Conservation (phyloP, 805 yeast species). For the Brettanomyces bruxellensis region DNA sequence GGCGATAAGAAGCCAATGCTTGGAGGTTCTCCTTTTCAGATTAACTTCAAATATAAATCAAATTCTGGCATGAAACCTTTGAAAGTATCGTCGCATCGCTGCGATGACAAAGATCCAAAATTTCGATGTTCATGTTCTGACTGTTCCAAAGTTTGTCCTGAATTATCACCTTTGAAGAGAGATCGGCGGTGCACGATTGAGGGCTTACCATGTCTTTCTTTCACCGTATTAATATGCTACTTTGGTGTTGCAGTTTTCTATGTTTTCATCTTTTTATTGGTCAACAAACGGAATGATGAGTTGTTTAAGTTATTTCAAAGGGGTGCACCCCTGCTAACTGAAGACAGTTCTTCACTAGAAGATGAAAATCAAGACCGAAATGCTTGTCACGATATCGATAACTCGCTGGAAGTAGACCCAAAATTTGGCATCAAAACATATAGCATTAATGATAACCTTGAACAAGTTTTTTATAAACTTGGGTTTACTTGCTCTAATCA, state of each 20-base stretch:
- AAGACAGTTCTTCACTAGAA: slow-evolving; percentile 7
- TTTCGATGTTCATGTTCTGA: slow-evolving; percentile 88
- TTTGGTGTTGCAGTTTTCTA: slow-evolving; percentile 9
- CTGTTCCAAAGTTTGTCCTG: slow-evolving; percentile 76
- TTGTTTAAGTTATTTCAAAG: not conserved
- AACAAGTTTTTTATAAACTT: slow-evolving; percentile 36
- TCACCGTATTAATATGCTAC: slow-evolving; percentile 48
- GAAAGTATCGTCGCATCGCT: slow-evolving; percentile 23
- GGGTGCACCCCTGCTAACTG: not conserved
- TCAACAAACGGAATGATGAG: not conserved
- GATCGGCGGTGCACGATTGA: slow-evolving; percentile 38
- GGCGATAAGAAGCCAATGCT: slow-evolving; percentile 92
- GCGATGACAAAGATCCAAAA: slow-evolving; percentile 46
- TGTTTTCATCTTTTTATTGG: not conserved
- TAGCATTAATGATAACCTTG: slow-evolving; percentile 38
- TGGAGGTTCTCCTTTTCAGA: slow-evolving; percentile 96
- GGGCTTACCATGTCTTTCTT: slow-evolving; percentile 69
- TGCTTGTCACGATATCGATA: too few relatives aligned
- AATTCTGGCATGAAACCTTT: slow-evolving; percentile 21
- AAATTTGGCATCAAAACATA: slow-evolving; percentile 16
- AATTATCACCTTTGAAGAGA: slow-evolving; percentile 37
- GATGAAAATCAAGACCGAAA: too few relatives aligned
- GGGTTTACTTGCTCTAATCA: slow-evolving; percentile 53
- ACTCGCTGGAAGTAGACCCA: too few relatives aligned
- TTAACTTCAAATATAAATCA: slow-evolving; percentile 51